Percentiles rank a stretch among this genome's conserved stretches.
phyloP scores from a whole-genome alignment of 208 protist genomes.

The Phytomonas serpens region DNA sequence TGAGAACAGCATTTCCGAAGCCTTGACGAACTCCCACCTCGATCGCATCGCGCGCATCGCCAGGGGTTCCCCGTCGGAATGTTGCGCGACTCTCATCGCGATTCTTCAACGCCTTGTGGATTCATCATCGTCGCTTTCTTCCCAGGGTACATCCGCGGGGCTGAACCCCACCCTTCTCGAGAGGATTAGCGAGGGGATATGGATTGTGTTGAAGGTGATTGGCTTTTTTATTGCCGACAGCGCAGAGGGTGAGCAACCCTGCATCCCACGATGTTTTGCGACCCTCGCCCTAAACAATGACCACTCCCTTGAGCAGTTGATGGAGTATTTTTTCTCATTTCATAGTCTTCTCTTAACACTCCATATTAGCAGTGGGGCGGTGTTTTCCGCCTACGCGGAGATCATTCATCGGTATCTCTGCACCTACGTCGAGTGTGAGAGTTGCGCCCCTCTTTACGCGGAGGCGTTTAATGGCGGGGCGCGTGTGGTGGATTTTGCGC shows the following conservation, averaged over 20 bases:
- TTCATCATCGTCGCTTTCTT: neutral
- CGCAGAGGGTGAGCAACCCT: slow-evolving; percentile 59
- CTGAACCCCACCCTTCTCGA: neutral
- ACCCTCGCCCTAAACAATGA: slow-evolving; percentile 14
- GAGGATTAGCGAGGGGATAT: slow-evolving; percentile 35
- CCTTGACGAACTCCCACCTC: slow-evolving; percentile 60
- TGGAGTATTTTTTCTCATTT: slow-evolving; percentile 20
- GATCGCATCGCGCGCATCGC: slow-evolving; percentile 57
- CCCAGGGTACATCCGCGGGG: neutral
- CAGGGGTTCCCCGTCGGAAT: slow-evolving; percentile 20
- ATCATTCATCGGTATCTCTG: slow-evolving; percentile 36
- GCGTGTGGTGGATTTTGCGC: slow-evolving; percentile 30
- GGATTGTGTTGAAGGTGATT: slow-evolving; percentile 50
- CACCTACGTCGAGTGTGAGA: slow-evolving; percentile 45
- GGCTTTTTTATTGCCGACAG: slow-evolving; percentile 57
- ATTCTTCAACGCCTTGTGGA: neutral
- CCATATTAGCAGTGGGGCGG: slow-evolving; percentile 34
- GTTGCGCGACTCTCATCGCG: slow-evolving; percentile 19
- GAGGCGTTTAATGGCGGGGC: slow-evolving; percentile 27
- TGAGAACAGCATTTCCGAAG: slow-evolving; percentile 40
- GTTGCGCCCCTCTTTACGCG: slow-evolving; percentile 18
- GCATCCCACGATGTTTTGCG: slow-evolving; percentile 60
- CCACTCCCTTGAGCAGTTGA: slow-evolving; percentile 18
- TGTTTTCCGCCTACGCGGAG: slow-evolving; percentile 49
- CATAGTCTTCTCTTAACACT: slow-evolving; percentile 14